Conservation (phyloP, 202 grass and related monocot genomes). For the Setaria italica region DNA sequence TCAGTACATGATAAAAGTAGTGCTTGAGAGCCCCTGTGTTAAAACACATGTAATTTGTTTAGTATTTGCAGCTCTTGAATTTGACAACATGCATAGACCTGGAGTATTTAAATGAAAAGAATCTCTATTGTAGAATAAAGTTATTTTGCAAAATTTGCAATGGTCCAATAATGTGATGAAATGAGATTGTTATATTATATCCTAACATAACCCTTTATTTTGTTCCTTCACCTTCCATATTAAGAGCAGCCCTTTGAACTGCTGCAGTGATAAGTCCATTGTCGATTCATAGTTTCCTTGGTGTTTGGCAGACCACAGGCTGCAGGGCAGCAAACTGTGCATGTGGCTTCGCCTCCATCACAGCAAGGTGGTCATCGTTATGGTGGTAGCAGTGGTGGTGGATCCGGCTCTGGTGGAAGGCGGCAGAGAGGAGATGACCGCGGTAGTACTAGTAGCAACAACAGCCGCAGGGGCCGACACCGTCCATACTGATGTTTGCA, state of each 20-base stretch:
- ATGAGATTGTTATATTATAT: background rate
- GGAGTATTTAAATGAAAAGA: background rate
- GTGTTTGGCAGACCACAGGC: slow-evolving; percentile 49
- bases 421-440: slow-evolving; percentile 47
- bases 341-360: slow-evolving; percentile 24
- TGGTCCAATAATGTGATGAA: background rate
- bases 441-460: slow-evolving; percentile 15
- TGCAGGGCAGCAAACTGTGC: slow-evolving; percentile 33
- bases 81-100: background rate
- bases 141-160: background rate
- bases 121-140: background rate
- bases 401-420: slow-evolving; percentile 36
- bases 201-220: background rate
- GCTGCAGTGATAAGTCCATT: background rate
- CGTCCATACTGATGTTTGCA: slow-evolving; percentile 48
- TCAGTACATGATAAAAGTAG: too few relatives aligned
- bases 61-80: background rate
- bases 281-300: background rate
- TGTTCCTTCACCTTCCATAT: background rate
- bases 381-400: background rate
- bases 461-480: slow-evolving; percentile 47
- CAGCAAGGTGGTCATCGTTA: slow-evolving; percentile 20
- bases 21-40: background rate
- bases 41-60: background rate
- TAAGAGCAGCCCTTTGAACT: background rate